phyloP scores from a whole-genome alignment of 108 stramenopile species.

The Fistulifera solaris region DNA sequence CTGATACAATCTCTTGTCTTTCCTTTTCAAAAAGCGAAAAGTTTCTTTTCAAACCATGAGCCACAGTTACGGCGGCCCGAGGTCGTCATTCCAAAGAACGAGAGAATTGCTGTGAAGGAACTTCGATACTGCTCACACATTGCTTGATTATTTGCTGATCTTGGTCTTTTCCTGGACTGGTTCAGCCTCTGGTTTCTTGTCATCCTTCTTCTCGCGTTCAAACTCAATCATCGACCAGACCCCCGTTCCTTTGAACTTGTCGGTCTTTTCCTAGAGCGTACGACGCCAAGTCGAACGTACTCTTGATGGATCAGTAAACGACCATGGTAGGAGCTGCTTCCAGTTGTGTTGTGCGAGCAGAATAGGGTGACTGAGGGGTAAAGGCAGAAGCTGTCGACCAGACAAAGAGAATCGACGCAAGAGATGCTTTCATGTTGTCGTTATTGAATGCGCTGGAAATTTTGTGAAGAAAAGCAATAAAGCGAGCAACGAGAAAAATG shows the following conservation, averaged over 20 bases:
- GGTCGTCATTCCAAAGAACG: too few relatives aligned
- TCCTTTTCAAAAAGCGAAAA: too few relatives aligned
- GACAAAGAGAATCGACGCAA: slow-evolving; percentile 2
- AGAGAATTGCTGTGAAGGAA: too few relatives aligned
- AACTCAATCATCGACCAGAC: slow-evolving; percentile 55
- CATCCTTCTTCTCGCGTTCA: slow-evolving; percentile 30
- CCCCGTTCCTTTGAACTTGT: slow-evolving; percentile 72
- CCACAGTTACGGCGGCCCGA: too few relatives aligned
- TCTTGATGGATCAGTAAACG: slow-evolving; percentile 86
- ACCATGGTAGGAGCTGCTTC: slow-evolving; percentile 51
- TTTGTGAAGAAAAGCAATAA: too few relatives aligned
- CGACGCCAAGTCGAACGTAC: slow-evolving; percentile 54
- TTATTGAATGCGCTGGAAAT: background rate
- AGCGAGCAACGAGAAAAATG: too few relatives aligned
- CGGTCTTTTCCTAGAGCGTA: slow-evolving; percentile 67
- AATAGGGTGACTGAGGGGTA: slow-evolving; percentile 7
- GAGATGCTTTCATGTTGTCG: slow-evolving; percentile 5
- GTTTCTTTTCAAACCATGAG: too few relatives aligned
- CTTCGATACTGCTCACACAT: too few relatives aligned
- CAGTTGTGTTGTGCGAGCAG: background rate
- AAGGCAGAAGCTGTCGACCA: slow-evolving; percentile 21
- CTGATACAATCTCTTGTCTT: too few relatives aligned
- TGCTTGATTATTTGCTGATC: too few relatives aligned
- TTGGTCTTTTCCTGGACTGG: too few relatives aligned
- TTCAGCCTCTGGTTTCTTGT: too few relatives aligned